These are phyloP conservation scores for Hypoxylon sp. DNA, from an alignment of 2,329 filamentous ascomycete genomes.

Conservation along the genomic window DNA sequence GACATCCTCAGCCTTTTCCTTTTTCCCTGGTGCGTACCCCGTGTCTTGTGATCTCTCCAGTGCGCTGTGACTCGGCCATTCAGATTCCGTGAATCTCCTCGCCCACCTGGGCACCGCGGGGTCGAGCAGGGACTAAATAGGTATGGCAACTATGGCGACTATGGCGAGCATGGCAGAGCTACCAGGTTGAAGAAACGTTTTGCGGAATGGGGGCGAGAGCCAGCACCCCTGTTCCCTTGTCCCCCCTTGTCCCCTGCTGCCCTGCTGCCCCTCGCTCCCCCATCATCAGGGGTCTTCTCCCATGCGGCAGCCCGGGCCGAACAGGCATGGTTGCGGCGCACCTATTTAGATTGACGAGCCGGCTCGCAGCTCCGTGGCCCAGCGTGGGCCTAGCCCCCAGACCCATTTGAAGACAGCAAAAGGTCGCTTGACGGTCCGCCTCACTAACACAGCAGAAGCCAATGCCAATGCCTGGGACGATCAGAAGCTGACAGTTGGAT, in stretches of 20 bases:
- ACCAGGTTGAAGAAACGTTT: slow-evolving; percentile 26
- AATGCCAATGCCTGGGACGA: slow-evolving; percentile 32
- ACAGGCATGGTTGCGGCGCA: slow-evolving; percentile 48
- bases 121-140: slow-evolving; percentile 52
- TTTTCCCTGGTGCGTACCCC: slow-evolving; percentile 48
- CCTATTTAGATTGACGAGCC: slow-evolving; percentile 53
- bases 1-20: slow-evolving; percentile 52
- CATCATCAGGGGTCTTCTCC: slow-evolving; percentile 42
- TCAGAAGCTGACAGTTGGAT: slow-evolving; percentile 39
- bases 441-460: slow-evolving; percentile 34
- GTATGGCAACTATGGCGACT: slow-evolving; percentile 9
- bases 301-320: slow-evolving; percentile 55
- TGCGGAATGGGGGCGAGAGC: slow-evolving; percentile 8
- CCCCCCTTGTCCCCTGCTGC: background rate
- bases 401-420: slow-evolving; percentile 4
- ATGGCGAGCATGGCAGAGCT: background rate
- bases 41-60: slow-evolving; percentile 53
- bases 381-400: slow-evolving; percentile 35
- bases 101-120: slow-evolving; percentile 52
- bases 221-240: slow-evolving; percentile 9
- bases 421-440: slow-evolving; percentile 46
- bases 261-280: slow-evolving; percentile 30
- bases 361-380: slow-evolving; percentile 52
- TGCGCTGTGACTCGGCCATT: slow-evolving; percentile 54
- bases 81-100: slow-evolving; percentile 53